These are phyloP conservation scores for Durio zibethinus DNA, from an alignment of 345 rosid genomes.

Conservation along the genomic window DNA sequence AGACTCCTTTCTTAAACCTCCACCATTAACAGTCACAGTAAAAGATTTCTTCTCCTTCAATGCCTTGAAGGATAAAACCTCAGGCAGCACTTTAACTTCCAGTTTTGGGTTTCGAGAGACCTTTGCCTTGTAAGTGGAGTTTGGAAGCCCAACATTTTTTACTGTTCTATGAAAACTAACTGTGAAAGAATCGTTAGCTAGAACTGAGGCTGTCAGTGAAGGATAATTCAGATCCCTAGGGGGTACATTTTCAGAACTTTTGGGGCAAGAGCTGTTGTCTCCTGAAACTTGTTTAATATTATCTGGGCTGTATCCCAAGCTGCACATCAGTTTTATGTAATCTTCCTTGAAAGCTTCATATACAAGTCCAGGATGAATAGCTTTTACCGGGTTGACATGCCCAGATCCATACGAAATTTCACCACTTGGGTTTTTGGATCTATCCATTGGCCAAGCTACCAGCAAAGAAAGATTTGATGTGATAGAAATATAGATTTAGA, in stretches of 20 bases:
- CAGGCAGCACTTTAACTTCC: constrained; percentile 36
- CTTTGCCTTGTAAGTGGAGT: constrained; percentile 37
- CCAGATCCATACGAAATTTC: constrained; percentile 57
- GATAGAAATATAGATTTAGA: background rate
- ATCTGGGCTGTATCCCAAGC: constrained; percentile 23
- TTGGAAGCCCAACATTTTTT: constrained; percentile 48
- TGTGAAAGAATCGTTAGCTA: constrained; percentile 13
- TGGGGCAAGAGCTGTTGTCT: constrained; percentile 31
- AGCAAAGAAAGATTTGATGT: background rate
- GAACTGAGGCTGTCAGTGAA: constrained; percentile 31
- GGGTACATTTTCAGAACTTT: constrained; percentile 7
- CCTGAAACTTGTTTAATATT: constrained; percentile 25
- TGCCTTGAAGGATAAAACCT: constrained; percentile 30
- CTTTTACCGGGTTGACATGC: constrained; percentile 42
- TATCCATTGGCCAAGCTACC: constrained; percentile 40
- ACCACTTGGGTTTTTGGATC: constrained; percentile 15
- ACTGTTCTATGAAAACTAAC: constrained; percentile 42
- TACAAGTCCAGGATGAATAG: constrained; percentile 36
- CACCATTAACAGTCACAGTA: constrained; percentile 28
- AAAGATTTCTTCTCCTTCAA: constrained; percentile 42
- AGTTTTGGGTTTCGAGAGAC: constrained; percentile 14
- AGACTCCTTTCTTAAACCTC: background rate
- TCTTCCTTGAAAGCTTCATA: constrained; percentile 33
- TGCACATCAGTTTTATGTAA: constrained; percentile 42
- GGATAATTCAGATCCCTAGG: constrained; percentile 53